phyloP scores from a whole-genome alignment of 148 eudicot species.

The Hydrangea macrophylla region DNA sequence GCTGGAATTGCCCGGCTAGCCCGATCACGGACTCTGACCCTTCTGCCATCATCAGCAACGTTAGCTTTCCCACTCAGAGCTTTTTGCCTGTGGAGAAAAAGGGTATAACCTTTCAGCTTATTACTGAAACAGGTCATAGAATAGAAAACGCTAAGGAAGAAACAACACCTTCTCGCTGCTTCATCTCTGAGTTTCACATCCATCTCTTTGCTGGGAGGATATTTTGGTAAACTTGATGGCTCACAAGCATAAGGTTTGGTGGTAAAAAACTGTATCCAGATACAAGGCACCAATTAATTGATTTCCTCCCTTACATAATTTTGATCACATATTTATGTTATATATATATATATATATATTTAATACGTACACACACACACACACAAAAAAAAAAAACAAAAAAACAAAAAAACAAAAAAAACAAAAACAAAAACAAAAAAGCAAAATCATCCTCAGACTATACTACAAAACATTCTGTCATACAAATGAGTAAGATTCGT shows the following conservation, averaged over 20 bases:
- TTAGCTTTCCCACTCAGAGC: conserved; percentile 48
- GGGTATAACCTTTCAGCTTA: conserved; percentile 4
- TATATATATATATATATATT: too few relatives aligned
- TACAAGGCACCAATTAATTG: neutral
- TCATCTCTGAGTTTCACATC: conserved; percentile 78
- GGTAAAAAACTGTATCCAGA: conserved; percentile 56
- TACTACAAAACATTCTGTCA: too few relatives aligned
- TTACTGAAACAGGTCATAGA: neutral
- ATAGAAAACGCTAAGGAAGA: conserved; percentile 3
- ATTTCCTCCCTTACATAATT: conserved; percentile 2
- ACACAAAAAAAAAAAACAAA: too few relatives aligned
- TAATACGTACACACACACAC: too few relatives aligned
- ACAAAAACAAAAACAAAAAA: too few relatives aligned
- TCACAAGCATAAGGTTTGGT: conserved; percentile 86
- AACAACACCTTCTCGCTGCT: conserved; percentile 74
- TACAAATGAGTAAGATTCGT: too few relatives aligned
- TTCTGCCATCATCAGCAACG: conserved; percentile 47
- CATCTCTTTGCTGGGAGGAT: conserved; percentile 95
- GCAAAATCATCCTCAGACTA: too few relatives aligned
- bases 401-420: too few relatives aligned
- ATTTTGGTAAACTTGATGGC: conserved; percentile 81
- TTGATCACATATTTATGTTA: neutral
- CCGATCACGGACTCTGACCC: conserved; percentile 54
- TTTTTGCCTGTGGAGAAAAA: conserved; percentile 47
- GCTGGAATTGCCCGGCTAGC: conserved; percentile 64